These are phyloP conservation scores for Malus hybrid DNA, from an alignment of 331 rosid genomes.

Conservation along the genomic window DNA sequence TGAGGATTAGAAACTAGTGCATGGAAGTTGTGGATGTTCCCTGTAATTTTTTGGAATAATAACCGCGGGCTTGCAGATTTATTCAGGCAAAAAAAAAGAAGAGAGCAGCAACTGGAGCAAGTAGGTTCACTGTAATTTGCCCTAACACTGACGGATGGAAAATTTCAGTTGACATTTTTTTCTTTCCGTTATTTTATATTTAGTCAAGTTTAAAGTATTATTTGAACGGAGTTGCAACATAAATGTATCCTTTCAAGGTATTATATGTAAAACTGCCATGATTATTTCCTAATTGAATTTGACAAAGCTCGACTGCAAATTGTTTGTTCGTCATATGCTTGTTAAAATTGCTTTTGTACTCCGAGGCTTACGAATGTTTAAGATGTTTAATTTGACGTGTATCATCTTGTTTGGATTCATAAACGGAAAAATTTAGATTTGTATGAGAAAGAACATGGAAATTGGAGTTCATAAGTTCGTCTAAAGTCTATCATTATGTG, in stretches of 20 bases:
- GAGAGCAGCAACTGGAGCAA: neutral
- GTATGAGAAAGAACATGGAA: too few relatives aligned
- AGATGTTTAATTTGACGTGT: neutral
- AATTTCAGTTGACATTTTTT: neutral
- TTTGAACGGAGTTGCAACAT: neutral
- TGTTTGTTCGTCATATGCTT: neutral
- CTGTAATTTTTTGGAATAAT: neutral
- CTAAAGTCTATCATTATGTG: neutral
- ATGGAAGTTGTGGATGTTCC: neutral
- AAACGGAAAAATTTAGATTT: too few relatives aligned
- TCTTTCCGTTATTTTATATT: too few relatives aligned
- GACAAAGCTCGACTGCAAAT: neutral
- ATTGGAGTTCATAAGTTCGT: neutral
- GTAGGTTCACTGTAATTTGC: neutral
- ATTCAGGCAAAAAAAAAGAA: too few relatives aligned
- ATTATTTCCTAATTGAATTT: neutral
- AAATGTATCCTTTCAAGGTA: too few relatives aligned
- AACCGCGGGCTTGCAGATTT: too few relatives aligned
- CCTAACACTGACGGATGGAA: neutral
- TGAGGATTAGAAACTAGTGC: constrained; percentile 14
- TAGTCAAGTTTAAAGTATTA: too few relatives aligned
- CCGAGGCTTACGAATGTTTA: too few relatives aligned
- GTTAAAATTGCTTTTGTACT: neutral
- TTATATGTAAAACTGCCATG: neutral
- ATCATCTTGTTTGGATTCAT: neutral